A percentile compares a stretch with the other conserved stretches of the same genome.
Conservation (phyloP, 208 protist species). For the Trypanosoma mega region DNA sequence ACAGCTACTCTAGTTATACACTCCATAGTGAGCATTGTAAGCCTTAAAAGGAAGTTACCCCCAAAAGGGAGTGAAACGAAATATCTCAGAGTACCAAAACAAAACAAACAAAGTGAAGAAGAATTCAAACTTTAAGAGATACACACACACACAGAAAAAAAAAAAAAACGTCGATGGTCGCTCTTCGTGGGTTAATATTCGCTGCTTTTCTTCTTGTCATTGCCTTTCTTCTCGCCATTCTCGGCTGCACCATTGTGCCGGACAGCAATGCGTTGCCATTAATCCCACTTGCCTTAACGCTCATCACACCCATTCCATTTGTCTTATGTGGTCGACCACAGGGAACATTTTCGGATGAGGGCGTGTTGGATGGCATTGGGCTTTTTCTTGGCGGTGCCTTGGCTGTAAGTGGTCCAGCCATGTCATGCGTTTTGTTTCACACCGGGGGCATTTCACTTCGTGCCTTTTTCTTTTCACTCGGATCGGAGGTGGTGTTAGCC, state of each 20-base stretch:
- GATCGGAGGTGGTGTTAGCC: slow-evolving; percentile 26
- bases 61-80: not conserved
- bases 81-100: not conserved
- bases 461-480: slow-evolving; percentile 47
- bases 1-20: not conserved
- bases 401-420: slow-evolving; percentile 49
- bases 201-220: slow-evolving; percentile 57
- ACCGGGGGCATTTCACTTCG: slow-evolving; percentile 36
- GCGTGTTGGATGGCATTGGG: slow-evolving; percentile 34
- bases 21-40: too few species aligned
- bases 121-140: not conserved
- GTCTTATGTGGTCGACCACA: slow-evolving; percentile 42
- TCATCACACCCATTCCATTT: slow-evolving; percentile 57
- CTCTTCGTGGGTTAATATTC: slow-evolving; percentile 46
- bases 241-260: slow-evolving; percentile 49
- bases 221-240: slow-evolving; percentile 50
- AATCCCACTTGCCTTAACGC: slow-evolving; percentile 49
- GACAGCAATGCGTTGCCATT: slow-evolving; percentile 53
- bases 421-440: slow-evolving; percentile 65
- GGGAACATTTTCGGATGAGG: slow-evolving; percentile 8
- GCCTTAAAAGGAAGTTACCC: too few species aligned
- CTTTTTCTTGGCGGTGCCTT: slow-evolving; percentile 68
- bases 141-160: not conserved
- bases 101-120: not conserved
- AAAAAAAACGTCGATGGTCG: slow-evolving; percentile 27